Evolutionary conservation across 148 eudicot genomes (phyloP), one percentile per base, ranked within the genome.

Genomic region (Silene conica): DNA sequence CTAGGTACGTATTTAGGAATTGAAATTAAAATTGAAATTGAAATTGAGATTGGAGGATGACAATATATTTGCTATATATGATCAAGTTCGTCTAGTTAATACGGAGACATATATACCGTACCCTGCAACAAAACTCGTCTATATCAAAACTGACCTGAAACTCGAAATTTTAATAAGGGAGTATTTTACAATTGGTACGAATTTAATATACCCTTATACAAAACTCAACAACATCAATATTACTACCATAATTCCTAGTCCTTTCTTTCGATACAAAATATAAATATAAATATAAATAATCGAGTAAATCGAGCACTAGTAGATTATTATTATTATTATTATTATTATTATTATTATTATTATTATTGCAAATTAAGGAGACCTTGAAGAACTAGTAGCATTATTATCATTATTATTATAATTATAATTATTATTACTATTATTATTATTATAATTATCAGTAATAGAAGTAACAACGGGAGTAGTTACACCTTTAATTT

Each of bases 351-450:
- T 26, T 26, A 26, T 26, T 26, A 26, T 26, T 26, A 50, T 50
- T 50, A 50, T 11, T 50, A 50, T 12, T 13, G 16, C 16, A 50
- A 50, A 50, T 4, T 13, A 63, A 14, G 77, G 79, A 69, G 78
- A 82, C 76, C 76, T 78, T 2, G 83, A 72, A 25, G 72, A 19
- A 61, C 69, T 25, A 56, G 21, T 72, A 66, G 66, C 15, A 66
- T 4, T 46, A 41, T 13, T 67, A 69, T 7, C 59, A 69, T 5
- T 28, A 46, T 12, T 67, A 69, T 7, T 45, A 69, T 5, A 20
- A 46, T 12, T 58, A 77, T 18, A 12, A 50, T 50, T 50, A 50
- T 15, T 13, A 50, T 50, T 2, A 50, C 14, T 15, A 50, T 12
- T 2, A 26, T 26, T 48, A 48, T 48, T 12, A 50, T 50, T 15